Conservation (phyloP, 1,284 basidiomycete species). For the Quambalaria eucalypti region DNA sequence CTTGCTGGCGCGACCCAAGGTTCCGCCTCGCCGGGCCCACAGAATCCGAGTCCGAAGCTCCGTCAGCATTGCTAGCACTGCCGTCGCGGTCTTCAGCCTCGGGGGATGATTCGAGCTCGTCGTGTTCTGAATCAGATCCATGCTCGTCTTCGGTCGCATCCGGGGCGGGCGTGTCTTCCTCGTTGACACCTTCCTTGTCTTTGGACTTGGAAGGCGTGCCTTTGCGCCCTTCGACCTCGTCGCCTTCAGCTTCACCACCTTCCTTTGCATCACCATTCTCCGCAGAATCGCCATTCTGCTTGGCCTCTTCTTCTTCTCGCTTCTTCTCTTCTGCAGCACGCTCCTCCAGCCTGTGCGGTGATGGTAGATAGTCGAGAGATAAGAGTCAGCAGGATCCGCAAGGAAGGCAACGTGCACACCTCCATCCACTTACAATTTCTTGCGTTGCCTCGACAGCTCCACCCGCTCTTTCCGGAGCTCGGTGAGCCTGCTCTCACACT, state of each 20-base stretch:
- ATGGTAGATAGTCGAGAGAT: too few species aligned
- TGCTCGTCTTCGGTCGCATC: slow-evolving; percentile 54
- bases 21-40: slow-evolving; percentile 12
- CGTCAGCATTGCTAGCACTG: not conserved
- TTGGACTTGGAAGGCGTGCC: too few species aligned
- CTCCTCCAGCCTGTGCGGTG: too few species aligned
- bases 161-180: slow-evolving; percentile 12
- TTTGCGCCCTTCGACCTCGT: not conserved
- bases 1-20: slow-evolving; percentile 33
- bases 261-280: not conserved
- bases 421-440: slow-evolving; percentile 64
- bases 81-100: slow-evolving; percentile 1
- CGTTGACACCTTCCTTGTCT: not conserved
- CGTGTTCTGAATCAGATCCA: slow-evolving; percentile 22
- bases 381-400: too few species aligned
- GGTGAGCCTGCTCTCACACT: slow-evolving; percentile 77
- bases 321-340: slow-evolving; percentile 53
- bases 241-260: slow-evolving; percentile 1
- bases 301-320: slow-evolving; percentile 7
- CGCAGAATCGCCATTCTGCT: slow-evolving; percentile 9
- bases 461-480: slow-evolving; percentile 89
- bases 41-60: not conserved
- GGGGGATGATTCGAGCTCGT: slow-evolving; percentile 17
- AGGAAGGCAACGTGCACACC: not conserved
- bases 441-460: slow-evolving; percentile 79